Evolutionary conservation across 2,329 filamentous ascomycete species (phyloP).

Genomic region (Cladophialophora carrionii): DNA sequence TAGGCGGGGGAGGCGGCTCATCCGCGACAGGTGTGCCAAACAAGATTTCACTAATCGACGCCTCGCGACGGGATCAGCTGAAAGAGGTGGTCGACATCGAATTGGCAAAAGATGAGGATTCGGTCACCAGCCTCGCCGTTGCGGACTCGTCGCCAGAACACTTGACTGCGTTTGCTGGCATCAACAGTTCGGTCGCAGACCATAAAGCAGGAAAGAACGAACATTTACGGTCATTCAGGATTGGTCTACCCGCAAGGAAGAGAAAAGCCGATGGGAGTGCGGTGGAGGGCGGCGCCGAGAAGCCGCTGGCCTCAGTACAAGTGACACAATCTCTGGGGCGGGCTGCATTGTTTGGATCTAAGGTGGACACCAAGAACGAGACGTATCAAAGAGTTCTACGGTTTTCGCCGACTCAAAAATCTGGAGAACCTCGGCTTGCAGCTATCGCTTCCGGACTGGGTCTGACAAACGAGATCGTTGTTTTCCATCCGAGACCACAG

Average conservation of each 20-base stretch:
- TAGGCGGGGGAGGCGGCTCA: constrained; percentile 85
- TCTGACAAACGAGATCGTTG: constrained; percentile 73
- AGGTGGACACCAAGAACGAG: constrained; percentile 54
- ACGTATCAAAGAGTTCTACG: constrained; percentile 63
- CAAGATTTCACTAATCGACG: constrained; percentile 76
- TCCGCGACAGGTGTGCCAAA: constrained; percentile 81
- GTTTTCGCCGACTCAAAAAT: constrained; percentile 58
- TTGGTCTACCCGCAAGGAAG: constrained; percentile 59
- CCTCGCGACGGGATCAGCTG: constrained; percentile 66
- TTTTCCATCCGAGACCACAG: constrained; percentile 68
- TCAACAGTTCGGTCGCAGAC: constrained; percentile 77
- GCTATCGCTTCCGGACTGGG: constrained; percentile 79
- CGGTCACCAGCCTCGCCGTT: constrained; percentile 78
- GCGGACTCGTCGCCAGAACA: constrained; percentile 61
- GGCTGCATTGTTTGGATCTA: constrained; percentile 42
- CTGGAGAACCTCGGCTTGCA: constrained; percentile 60
- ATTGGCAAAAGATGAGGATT: constrained; percentile 83
- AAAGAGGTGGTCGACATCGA: constrained; percentile 72
- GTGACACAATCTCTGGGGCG: constrained; percentile 41
- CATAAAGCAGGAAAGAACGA: constrained; percentile 77
- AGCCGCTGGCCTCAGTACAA: constrained; percentile 23
- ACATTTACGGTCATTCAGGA: constrained; percentile 76
- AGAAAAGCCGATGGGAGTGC: constrained; percentile 37
- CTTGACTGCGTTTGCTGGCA: constrained; percentile 69
- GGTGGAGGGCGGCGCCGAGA: constrained; percentile 32